Base-by-base conservation (phyloP, 1,284 basidiomycete species). In the Moesziomyces globuligerus region DNA sequence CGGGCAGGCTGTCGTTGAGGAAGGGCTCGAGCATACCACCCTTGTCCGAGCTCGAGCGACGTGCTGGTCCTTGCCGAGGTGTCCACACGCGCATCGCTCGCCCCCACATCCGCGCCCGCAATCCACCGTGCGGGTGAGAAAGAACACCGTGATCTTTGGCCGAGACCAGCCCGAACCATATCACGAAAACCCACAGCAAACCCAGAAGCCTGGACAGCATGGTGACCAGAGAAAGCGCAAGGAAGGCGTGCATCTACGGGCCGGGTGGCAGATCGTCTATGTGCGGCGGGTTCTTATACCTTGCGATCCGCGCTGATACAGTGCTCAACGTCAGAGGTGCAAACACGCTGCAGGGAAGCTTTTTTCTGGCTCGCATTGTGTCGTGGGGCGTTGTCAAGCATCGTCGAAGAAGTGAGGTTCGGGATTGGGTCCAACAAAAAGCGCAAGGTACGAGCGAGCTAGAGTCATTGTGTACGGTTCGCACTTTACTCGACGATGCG, bases 61-160 rank as follows among this genome's bases (percentile, higher is more conserved):
- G 53, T 4, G 36, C 18, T 1, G 60, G 60, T 0, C 60, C 60
- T 39, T 64, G 54, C 0, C 45, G 29, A 23, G 60, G 60, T 0
- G 60, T 64, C 60, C 60, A 64, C 17, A 64, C 29, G 6, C 60
- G 60, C 34, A 37, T 18, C 3, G 46, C 34, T 34, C 32, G 32
- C 15, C 32, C 32, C 32, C 32, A 34, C 6, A 34, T 13, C 32
- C 32, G 15, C 32, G 32, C 32, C 17, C 32, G 32, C 15, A 34
- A 13, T 4, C 32, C 32, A 17, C 4, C 17, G 32, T 34, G 32
- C 17, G 15, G 10, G 15, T n/a, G 15, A 17, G 32, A 15, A 34
- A 3, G n/a, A n/a, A n/a, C n/a, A n/a, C 4, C 15, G 32, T 3
- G 32, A n/a, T 34, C 4, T 34, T 17, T 34, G 15, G 15, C 15